Base-by-base conservation (phyloP, 1,284 basidiomycete genomes). In the Phaffia rhodozyma region DNA sequence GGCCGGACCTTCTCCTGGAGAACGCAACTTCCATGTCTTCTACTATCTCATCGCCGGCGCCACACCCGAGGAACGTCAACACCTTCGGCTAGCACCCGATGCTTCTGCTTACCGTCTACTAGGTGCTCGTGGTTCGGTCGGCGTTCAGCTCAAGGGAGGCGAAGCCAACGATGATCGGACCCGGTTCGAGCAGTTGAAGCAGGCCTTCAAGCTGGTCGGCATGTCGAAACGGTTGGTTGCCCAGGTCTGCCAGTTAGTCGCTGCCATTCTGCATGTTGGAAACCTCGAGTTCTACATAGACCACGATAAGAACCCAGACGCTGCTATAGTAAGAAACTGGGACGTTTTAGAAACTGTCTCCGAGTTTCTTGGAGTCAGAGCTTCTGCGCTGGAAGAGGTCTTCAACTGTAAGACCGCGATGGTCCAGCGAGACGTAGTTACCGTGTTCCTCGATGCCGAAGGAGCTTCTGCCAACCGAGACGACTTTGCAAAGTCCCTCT, bases 11-110 rank as follows among this genome's bases (percentile, higher is more conserved):
- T 65, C 63, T 5, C 86, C 86, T 3, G 90, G 90, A 62, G 91
- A 96, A 75, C 84, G 92, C 30, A 97, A 94, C 70, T 98, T 97
- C 75, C 92, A 97, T 75, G 89, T 94, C 56, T 96, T 97, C 76
- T 94, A 97, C 75, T 93, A 96, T 75, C 83, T 97, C 70, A 83
- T 92, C 62, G 86, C 91, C 1, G 94, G 94, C 51, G 90, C 92
- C 1, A 83, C 86, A 0, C 75, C 82, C 0, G 93, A 97, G 71
- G 94, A 97, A 74, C 79, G 89, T 50, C 82, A 86, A 53, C 89
- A 93, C 73, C 82, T 98, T 61, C 86, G 87, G 68, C 82, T 97
- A 21, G 78, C 82, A 56, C 86, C 90, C 70, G 87, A 86, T 72
- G 80, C 83, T 3, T 69, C 72, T 54, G 80, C 82, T 4, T 96